Base-by-base conservation (phyloP, 1,284 basidiomycete species). In the Gomphus bonarii region DNA sequence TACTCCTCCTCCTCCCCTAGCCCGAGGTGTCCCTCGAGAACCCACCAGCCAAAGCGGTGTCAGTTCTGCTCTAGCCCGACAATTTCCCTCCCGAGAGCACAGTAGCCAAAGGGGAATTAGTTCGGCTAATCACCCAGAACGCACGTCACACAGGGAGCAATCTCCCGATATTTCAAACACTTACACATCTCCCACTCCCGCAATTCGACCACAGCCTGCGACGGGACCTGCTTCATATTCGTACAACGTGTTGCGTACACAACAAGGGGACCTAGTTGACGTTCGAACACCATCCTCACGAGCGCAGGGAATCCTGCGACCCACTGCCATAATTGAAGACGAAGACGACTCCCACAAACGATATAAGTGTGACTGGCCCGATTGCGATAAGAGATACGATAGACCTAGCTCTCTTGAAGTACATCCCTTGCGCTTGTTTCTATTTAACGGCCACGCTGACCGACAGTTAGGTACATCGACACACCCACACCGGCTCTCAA, bases 311-410 rank as follows among this genome's bases (percentile, higher is more conserved):
- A 58, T 58, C 16, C 43, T 58, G 53, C 18, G 57, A 12, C 57
- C 57, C 14, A 58, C 57, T 20, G 57, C 57, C 18, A 58, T 58
- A 3, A 42, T 58, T 28, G 57, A 58, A 47, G 57, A 58, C 22
- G 57, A 58, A 53, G 57, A 58, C 30, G 50, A 58, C 18, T 52
- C 50, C 22, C 57, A 58, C 35, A 58, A 58, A 47, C 50, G 57
- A 25, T 58, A 52, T 28, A 53, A 25, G 14, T 58, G 57, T 31
- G 50, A 52, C 25, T 58, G 57, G 57, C 50, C 50, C 2, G 57
- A 49, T 10, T 58, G 57, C 50, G 57, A 52, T 12, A 58, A 58
- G 43, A 58, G 38, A 50, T 58, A 58, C 14, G 57, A 58, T 30
- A 38, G 57, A 22, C 57, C 57, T 25, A 58, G 57, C 30, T 58